These are phyloP conservation scores for Desmodesmus armatus DNA, from an alignment of 139 green algal species.

Conservation along the genomic window DNA sequence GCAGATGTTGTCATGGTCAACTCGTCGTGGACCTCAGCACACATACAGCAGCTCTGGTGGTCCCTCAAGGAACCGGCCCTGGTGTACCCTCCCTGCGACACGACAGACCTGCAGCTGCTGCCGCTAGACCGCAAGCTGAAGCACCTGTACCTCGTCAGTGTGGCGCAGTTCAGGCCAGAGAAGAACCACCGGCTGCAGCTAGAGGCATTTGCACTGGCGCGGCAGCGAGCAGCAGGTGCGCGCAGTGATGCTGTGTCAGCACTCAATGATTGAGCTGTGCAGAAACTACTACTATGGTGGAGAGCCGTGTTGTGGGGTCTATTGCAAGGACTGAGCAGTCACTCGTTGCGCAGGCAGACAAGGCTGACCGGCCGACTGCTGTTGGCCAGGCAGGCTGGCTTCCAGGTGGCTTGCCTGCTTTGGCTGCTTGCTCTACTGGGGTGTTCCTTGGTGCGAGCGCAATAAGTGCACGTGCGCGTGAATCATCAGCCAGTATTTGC, in stretches of 20 bases:
- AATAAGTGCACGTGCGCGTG: too few species aligned
- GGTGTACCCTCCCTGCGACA: conserved; percentile 94
- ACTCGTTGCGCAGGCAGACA: too few species aligned
- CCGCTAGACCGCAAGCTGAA: conserved; percentile 86
- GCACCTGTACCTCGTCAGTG: conserved; percentile 83
- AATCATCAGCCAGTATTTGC: too few species aligned
- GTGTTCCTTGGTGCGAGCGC: too few species aligned
- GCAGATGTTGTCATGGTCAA: conserved; percentile 89
- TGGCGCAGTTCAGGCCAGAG: conserved; percentile 96
- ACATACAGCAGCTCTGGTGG: conserved; percentile 90
- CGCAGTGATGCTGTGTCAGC: background rate
- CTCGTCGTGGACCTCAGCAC: conserved; percentile 91
- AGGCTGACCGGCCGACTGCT: too few species aligned
- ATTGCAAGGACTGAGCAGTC: too few species aligned
- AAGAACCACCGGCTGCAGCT: conserved; percentile 90
- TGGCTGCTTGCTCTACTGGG: too few species aligned
- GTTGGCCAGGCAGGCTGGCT: too few species aligned
- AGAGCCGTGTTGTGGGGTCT: background rate
- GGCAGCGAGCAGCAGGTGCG: conserved; percentile 27
- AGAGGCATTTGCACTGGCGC: conserved; percentile 61
- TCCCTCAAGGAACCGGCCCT: conserved; percentile 29
- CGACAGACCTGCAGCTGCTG: conserved; percentile 74
- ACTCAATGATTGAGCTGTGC: background rate
- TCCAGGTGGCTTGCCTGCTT: too few species aligned
- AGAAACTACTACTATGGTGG: background rate